Percentiles rank a stretch among this genome's conserved stretches.
Evolutionary conservation across 2,329 filamentous ascomycete genomes (phyloP).

Genomic region (Ascochyta pisi): DNA sequence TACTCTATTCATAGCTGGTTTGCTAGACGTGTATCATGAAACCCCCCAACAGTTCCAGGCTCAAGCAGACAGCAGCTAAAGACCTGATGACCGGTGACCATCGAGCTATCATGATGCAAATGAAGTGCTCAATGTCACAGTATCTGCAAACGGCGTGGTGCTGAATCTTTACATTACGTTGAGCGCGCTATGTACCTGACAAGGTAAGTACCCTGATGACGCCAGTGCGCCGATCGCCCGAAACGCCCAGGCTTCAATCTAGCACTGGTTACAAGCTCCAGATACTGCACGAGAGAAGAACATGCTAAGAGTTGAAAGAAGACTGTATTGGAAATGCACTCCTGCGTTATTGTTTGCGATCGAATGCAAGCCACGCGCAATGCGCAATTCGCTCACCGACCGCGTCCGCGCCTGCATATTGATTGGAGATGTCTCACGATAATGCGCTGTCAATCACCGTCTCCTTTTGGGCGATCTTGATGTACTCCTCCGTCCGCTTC

Average conservation of each 20-base stretch:
- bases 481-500: slow-evolving; percentile 27
- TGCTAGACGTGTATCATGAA: background rate
- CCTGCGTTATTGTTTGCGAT: background rate
- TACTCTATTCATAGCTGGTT: background rate
- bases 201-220: slow-evolving; percentile 18
- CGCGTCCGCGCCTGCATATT: background rate
- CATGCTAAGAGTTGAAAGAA: background rate
- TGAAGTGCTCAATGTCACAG: background rate
- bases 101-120: background rate
- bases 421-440: background rate
- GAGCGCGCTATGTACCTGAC: slow-evolving; percentile 19
- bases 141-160: slow-evolving; percentile 13
- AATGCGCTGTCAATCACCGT: slow-evolving; percentile 19
- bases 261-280: background rate
- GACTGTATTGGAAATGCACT: background rate
- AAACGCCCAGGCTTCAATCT: slow-evolving; percentile 2
- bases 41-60: background rate
- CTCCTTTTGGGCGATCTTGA: slow-evolving; percentile 44
- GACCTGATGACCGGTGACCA: background rate
- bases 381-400: background rate
- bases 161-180: slow-evolving; percentile 14
- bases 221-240: slow-evolving; percentile 17
- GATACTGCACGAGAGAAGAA: background rate
- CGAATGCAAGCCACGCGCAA: background rate
- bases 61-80: background rate